Conservation (phyloP, 139 green algal genomes). For the Chlamydomonas applanata region DNA sequence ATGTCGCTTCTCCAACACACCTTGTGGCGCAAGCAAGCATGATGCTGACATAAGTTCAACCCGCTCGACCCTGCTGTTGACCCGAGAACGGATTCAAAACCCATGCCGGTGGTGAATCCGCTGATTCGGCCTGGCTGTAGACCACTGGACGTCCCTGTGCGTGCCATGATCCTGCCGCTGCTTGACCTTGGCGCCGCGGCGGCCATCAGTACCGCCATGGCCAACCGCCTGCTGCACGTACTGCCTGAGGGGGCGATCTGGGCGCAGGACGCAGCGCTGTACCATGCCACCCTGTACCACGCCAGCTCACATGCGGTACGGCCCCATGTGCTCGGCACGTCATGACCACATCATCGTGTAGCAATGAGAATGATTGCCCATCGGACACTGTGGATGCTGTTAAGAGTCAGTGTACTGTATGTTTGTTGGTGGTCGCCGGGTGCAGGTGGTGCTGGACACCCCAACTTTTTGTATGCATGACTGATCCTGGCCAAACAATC, state of each 20-base stretch:
- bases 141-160: slow-evolving; percentile 37
- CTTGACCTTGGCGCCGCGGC: slow-evolving; percentile 19
- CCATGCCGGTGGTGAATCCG: slow-evolving; percentile 19
- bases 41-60: too few species aligned
- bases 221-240: slow-evolving; percentile 36
- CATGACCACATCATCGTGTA: too few species aligned
- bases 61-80: not conserved
- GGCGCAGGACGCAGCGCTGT: slow-evolving; percentile 56
- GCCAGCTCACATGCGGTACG: slow-evolving; percentile 59
- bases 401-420: too few species aligned
- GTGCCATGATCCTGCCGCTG: slow-evolving; percentile 59
- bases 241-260: slow-evolving; percentile 44
- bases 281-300: slow-evolving; percentile 69
- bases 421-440: too few species aligned
- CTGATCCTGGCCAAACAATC: too few species aligned
- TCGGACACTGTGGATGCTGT: too few species aligned
- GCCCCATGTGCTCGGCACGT: not conserved
- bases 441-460: too few species aligned
- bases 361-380: too few species aligned
- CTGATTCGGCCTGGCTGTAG: too few species aligned
- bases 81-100: not conserved
- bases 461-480: too few species aligned
- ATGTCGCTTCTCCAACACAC: too few species aligned
- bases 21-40: too few species aligned
- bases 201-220: slow-evolving; percentile 27